Percentiles rank a stretch among this genome's conserved stretches.
These are phyloP conservation scores for Pythium brassicae DNA, from an alignment of 352 stramenopile genomes.

Conservation along the genomic window DNA sequence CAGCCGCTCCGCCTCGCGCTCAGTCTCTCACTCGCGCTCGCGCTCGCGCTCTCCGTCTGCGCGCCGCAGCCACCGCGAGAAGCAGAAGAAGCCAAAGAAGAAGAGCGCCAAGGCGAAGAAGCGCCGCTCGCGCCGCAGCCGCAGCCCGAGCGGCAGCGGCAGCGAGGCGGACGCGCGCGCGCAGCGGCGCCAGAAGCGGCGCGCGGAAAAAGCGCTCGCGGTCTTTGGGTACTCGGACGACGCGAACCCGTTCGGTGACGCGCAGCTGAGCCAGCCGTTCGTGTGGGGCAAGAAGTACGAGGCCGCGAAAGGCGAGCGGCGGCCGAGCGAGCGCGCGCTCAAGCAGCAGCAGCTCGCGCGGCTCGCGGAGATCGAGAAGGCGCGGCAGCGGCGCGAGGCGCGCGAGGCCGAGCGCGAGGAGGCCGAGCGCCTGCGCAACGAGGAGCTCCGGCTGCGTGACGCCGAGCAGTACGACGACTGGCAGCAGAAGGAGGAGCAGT, in stretches of 20 bases:
- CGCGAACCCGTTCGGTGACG: conserved; percentile 98
- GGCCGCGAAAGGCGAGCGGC: conserved; percentile 8
- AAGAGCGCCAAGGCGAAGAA: conserved; percentile 3
- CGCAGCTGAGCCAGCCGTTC: conserved; percentile 96
- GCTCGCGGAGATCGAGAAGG: conserved; percentile 96
- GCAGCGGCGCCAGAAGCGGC: conserved; percentile 60
- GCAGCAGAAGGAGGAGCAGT: conserved; percentile 98
- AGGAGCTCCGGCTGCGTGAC: conserved; percentile 95
- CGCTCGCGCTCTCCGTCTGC: no score
- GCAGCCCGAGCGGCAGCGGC: not conserved
- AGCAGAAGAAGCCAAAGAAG: no score
- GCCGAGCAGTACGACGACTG: conserved; percentile 97
- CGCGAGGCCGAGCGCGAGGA: conserved; percentile 92
- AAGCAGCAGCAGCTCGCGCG: conserved; percentile 75
- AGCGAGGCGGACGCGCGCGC: conserved; percentile 28
- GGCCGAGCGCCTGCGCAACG: conserved; percentile 93
- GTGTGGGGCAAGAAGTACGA: conserved; percentile 97
- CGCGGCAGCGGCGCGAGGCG: conserved; percentile 85
- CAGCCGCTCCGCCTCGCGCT: no score
- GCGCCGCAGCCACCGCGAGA: no score
- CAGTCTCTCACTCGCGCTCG: no score
- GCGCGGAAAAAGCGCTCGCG: conserved; percentile 70
- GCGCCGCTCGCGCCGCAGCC: not conserved
- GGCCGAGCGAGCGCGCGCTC: conserved; percentile 42
- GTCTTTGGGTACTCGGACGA: conserved; percentile 97